Evolutionary conservation across 164 flowering plant species (phyloP), one percentile per base, ranked within the genome.

Genomic region (Berberis vulgaris): DNA sequence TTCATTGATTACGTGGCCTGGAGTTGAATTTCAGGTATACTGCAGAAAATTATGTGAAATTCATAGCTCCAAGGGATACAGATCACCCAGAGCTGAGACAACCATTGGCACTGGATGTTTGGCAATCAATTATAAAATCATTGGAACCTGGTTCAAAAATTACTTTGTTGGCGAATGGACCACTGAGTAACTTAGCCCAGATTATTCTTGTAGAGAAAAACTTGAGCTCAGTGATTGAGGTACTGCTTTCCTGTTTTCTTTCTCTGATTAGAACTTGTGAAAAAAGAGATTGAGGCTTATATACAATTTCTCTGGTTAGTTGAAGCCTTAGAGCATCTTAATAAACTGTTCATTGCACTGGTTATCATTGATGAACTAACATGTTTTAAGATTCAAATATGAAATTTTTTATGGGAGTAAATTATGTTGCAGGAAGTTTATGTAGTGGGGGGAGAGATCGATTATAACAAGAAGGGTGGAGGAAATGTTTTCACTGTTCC

Each of bases 31-130:
- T 54, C 79, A 93, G 98, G 78, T 86, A 89, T 59, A 86, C 96
- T 12, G 89, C 96, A 58, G 89, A 93, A 63, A 83, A 89, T 69
- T 86, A 95, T 7, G 77, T 81, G 7, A 74, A 80, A 67, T 77
- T 52, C 74, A 91, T 91, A 65, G 98, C 96, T 73, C 95, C 89
- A 41, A 75, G 91, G 49, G 78, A 87, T 70, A 91, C 99, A 13
- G 91, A 81, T 67, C 84, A 85, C 57, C 99, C 96, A 42, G 89
- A 86, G 72, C 93, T 89, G 46, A 79, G 99, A 68, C 99, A 94
- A 69, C 95, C 91, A 39, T 67, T 80, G 60, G 96, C 89, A 53
- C 55, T 77, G 7, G 96, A 94, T 71, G 72, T 91, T 68, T 94
- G 97, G 99, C 72, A 85, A 5, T 70, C 80, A 6, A 67, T 82